Evolutionary conservation across 2,329 filamentous ascomycete genomes (phyloP).

Genomic region (Colletotrichum chlorophyti): DNA sequence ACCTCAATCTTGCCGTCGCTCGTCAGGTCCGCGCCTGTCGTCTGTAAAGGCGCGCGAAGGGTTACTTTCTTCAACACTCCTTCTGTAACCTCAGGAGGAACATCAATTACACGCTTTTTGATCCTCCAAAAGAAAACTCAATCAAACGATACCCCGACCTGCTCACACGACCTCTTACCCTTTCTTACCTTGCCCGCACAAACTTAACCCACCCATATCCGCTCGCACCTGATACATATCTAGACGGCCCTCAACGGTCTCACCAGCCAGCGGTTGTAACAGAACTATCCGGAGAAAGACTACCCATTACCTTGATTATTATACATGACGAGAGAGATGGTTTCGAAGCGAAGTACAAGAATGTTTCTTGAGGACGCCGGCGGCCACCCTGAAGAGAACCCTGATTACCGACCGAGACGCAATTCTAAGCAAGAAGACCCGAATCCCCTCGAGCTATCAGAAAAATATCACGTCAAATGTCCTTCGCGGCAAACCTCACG

Average conservation of each 20-base stretch:
- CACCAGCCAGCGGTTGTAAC: no score
- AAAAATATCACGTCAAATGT: constrained; percentile 10
- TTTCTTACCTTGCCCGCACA: constrained; percentile 1
- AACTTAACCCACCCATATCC: background rate
- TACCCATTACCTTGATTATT: background rate
- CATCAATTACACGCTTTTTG: constrained; percentile 3
- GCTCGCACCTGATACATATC: background rate
- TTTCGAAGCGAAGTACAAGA: constrained; percentile 29
- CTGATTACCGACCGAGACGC: constrained; percentile 18
- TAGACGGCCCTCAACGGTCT: background rate
- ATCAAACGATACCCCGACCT: background rate
- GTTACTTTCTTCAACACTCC: constrained; percentile 18
- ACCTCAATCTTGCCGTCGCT: constrained; percentile 28
- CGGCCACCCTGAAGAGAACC: constrained; percentile 22
- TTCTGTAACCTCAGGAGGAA: constrained; percentile 15
- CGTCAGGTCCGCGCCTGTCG: constrained; percentile 25
- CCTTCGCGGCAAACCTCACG: constrained; percentile 20
- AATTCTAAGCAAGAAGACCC: constrained; percentile 25
- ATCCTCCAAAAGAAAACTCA: background rate
- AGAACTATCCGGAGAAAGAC: no score
- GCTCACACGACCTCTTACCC: constrained; percentile 29
- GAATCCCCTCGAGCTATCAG: background rate
- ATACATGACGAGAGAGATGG: constrained; percentile 23
- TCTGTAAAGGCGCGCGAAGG: constrained; percentile 25
- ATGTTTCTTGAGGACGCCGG: constrained; percentile 25